These are phyloP conservation scores for Populus ilicifolia DNA, from an alignment of 345 rosid species.

Conservation along the genomic window DNA sequence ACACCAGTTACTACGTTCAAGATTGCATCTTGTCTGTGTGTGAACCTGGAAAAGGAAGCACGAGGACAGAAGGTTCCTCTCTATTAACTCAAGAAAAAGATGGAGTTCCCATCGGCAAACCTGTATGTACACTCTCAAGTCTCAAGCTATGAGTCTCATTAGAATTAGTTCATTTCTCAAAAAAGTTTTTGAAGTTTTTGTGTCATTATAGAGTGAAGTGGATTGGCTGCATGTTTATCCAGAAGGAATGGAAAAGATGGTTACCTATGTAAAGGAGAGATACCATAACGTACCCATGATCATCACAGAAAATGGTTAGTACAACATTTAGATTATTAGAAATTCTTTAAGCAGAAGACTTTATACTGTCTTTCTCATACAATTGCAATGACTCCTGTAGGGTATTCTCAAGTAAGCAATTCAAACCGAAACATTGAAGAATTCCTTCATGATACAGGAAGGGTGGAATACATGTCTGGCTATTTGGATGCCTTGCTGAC, in stretches of 20 bases:
- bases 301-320: constrained; percentile 55
- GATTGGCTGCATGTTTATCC: constrained; percentile 51
- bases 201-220: constrained; percentile 5
- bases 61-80: constrained; percentile 12
- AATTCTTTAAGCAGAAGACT: too few relatives aligned
- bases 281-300: constrained; percentile 48
- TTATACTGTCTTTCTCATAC: too few relatives aligned
- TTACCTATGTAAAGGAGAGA: constrained; percentile 38
- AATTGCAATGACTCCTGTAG: constrained; percentile 19
- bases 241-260: constrained; percentile 41
- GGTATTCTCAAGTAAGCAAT: constrained; percentile 40
- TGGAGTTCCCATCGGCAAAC: constrained; percentile 10
- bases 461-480: constrained; percentile 51
- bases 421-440: constrained; percentile 9
- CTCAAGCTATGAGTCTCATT: not conserved
- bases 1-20: constrained; percentile 11
- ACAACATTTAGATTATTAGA: too few relatives aligned
- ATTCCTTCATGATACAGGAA: constrained; percentile 37
- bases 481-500: constrained; percentile 41
- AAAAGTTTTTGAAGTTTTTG: not conserved
- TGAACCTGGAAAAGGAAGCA: not conserved
- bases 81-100: not conserved
- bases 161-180: too few relatives aligned
- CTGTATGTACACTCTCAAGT: not conserved
- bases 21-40: constrained; percentile 15